Evolutionary conservation across 108 stramenopile genomes (phyloP).

Genomic region (Nannochloropsis gaditana): DNA sequence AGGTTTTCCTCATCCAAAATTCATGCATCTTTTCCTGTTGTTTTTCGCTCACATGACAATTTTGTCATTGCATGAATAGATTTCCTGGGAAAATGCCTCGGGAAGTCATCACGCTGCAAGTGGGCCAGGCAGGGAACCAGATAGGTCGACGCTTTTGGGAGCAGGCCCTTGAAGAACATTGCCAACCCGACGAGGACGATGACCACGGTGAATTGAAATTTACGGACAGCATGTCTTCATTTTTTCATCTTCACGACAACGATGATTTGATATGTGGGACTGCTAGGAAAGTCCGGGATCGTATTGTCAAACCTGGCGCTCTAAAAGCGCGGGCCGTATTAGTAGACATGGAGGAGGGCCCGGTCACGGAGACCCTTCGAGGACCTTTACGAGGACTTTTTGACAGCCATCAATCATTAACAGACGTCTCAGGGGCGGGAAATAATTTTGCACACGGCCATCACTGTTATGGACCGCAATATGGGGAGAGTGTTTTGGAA

Average conservation of each 20-base stretch:
- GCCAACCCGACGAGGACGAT: conserved; percentile 31
- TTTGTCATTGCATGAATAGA: too few relatives aligned
- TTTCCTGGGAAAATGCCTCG: conserved; percentile 40
- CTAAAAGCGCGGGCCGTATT: conserved; percentile 57
- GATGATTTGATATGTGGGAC: neutral
- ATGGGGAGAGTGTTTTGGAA: conserved; percentile 50
- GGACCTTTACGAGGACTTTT: conserved; percentile 57
- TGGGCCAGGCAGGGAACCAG: conserved; percentile 65
- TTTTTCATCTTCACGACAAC: neutral
- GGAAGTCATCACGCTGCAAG: conserved; percentile 58
- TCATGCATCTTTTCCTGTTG: too few relatives aligned
- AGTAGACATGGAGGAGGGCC: conserved; percentile 64
- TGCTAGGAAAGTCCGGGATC: too few relatives aligned
- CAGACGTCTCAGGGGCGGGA: conserved; percentile 59
- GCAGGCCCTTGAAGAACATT: conserved; percentile 54
- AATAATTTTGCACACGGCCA: conserved; percentile 64
- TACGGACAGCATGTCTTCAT: conserved; percentile 56
- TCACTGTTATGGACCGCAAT: conserved; percentile 54
- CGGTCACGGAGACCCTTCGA: conserved; percentile 52
- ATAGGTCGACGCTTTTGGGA: conserved; percentile 59
- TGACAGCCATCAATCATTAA: conserved; percentile 50
- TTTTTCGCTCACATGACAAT: too few relatives aligned
- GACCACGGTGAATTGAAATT: conserved; percentile 54
- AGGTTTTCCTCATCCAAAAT: too few relatives aligned
- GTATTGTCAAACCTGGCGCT: neutral